phyloP scores from a whole-genome alignment of 106 monocot species.

The Dactylorhiza incarnata region DNA sequence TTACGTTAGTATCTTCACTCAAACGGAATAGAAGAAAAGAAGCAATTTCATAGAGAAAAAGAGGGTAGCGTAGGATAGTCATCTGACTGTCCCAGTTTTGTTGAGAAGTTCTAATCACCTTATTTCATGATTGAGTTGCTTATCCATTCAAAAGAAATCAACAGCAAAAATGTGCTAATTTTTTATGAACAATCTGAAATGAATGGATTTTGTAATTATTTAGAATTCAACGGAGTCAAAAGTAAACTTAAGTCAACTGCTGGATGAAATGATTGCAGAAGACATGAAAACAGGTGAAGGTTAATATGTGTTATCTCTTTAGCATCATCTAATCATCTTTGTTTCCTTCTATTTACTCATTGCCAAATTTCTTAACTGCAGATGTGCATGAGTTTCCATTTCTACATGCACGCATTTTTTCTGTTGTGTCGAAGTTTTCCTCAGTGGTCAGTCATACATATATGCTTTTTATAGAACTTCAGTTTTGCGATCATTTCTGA shows the following conservation, averaged over 20 bases:
- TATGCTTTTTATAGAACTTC: not conserved
- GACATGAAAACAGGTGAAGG: conserved; percentile 41
- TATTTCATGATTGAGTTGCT: too few species aligned
- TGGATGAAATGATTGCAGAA: conserved; percentile 71
- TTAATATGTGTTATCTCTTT: not conserved
- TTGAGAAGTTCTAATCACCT: not conserved
- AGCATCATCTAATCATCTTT: not conserved
- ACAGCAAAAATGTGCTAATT: too few species aligned
- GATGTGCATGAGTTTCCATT: conserved; percentile 71
- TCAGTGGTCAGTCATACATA: conserved; percentile 37
- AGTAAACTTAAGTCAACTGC: conserved; percentile 28
- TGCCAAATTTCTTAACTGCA: conserved; percentile 15
- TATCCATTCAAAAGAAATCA: too few species aligned
- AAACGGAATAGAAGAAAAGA: too few species aligned
- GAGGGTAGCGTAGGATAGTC: too few species aligned
- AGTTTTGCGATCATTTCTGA: not conserved
- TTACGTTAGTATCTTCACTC: too few species aligned
- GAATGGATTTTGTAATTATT: not conserved
- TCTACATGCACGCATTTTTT: conserved; percentile 78
- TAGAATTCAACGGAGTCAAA: conserved; percentile 51
- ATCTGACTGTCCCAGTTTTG: too few species aligned
- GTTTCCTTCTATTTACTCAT: not conserved
- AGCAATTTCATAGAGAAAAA: too few species aligned
- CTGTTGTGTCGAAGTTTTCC: conserved; percentile 61
- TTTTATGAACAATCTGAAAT: not conserved